Base-by-base conservation (phyloP, 148 eudicot genomes). In the Fagopyrum esculentum region DNA sequence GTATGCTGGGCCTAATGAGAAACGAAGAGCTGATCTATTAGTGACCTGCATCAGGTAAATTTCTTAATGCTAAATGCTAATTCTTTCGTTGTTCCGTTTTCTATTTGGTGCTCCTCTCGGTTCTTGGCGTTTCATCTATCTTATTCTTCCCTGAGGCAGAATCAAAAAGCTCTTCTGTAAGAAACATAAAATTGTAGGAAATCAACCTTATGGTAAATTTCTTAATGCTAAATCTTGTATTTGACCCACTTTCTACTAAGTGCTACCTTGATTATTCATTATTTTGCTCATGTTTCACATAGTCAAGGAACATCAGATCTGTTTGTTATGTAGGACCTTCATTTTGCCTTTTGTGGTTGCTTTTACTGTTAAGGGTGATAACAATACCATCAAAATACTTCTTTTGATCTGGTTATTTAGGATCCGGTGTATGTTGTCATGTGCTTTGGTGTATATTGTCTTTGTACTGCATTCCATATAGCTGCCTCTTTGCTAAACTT, bases 1-100 rank as follows among this genome's bases (percentile, higher is more conserved):
- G 98, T 92, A 88, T 77, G 98, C 96, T 44, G 99, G 97, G 59
- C 83, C 84, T 47, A 88, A 84, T 72, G 99, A 95, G 85, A 86
- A 84, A 75, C 79, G 75, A 63, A 87, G 99, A 80, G 92, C 96
- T 7, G 77, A 79, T 55, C 75, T 81, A 75, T 75, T 92, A 74
- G 82, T 89, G 71, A 81, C 86, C 54, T 80, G 71, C 75, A 83
- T 95, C 73, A 87, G 75, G 98, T 93, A 84, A 84, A 91, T 83
- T 81, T 61, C 57, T 74, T 55, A 54, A 52, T 44, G 45, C 6
- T 15, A 66, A 54, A 52, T 44, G 45, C 6, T 15, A 66, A 35
- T 6, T 66, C 69, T 66, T 66, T 5, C n/a, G 0, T 66, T 66
- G 52, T 49, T 40, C 16, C 16, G 15, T 43, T 13, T 47, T 49